These are phyloP conservation scores for Emergomyces pasteurianus DNA, from an alignment of 2,329 filamentous ascomycete species.

Conservation along the genomic window DNA sequence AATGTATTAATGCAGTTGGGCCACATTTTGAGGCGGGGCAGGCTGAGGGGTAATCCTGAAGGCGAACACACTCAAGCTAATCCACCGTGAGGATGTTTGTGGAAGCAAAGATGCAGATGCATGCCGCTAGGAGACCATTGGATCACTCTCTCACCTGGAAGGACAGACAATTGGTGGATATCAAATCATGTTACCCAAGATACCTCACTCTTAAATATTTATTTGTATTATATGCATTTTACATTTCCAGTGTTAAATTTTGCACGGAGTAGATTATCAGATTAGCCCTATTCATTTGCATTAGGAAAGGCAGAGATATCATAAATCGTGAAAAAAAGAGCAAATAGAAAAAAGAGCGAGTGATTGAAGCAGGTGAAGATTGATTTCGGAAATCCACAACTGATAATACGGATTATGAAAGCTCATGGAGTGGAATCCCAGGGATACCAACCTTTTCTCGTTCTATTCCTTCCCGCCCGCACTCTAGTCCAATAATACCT, in stretches of 20 bases:
- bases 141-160: not conserved
- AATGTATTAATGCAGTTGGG: not conserved
- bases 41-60: no score
- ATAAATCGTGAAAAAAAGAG: not conserved
- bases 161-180: not conserved
- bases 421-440: not conserved
- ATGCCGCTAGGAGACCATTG: not conserved
- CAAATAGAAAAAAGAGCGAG: not conserved
- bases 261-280: no score
- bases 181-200: not conserved
- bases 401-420: not conserved
- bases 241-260: not conserved
- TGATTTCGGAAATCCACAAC: not conserved
- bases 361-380: not conserved
- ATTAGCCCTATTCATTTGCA: not conserved
- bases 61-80: no score
- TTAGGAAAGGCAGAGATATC: not conserved
- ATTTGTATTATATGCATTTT: not conserved
- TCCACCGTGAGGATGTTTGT: not conserved
- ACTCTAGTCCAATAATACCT: no score
- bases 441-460: not conserved
- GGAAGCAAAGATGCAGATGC: not conserved
- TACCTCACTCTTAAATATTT: not conserved
- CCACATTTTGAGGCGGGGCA: not conserved
- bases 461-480: no score